phyloP scores from a whole-genome alignment of 495 filamentous ascomycete genomes.

The Amphirosellinia nigrospora region DNA sequence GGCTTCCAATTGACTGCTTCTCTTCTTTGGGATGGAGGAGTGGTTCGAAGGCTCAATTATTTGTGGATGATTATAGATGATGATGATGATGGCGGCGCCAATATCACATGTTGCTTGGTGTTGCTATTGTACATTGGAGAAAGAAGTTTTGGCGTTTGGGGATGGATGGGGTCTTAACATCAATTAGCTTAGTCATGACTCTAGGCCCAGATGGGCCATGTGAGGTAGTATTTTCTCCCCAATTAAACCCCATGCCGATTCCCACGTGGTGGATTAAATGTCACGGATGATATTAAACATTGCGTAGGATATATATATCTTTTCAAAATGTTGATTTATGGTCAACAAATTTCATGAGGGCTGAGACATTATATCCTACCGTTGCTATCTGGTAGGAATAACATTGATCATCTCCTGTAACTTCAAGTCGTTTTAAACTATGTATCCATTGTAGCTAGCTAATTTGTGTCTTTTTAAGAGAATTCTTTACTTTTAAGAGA shows the following conservation, averaged over 20 bases:
- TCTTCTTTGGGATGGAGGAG: not conserved
- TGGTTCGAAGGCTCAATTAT: not conserved
- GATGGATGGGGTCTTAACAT: not conserved
- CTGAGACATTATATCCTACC: not conserved
- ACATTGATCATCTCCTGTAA: not conserved
- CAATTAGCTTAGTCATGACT: slow-evolving; percentile 8
- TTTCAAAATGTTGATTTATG: not conserved
- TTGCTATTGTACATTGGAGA: not conserved
- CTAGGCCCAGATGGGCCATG: not conserved
- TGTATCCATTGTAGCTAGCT: no score
- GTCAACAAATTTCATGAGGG: not conserved
- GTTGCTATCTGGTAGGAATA: not conserved
- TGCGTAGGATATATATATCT: not conserved
- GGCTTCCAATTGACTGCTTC: not conserved
- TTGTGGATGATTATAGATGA: not conserved
- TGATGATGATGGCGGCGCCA: not conserved
- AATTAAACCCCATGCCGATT: not conserved
- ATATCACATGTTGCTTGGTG: not conserved
- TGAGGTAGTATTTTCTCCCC: not conserved
- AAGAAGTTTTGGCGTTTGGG: not conserved
- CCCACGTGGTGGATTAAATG: not conserved
- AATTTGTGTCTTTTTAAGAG: no score
- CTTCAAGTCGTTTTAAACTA: no score
- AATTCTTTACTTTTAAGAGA: not conserved
- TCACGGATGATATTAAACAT: not conserved